Conservation (phyloP, 2,329 filamentous ascomycete genomes). For the Aureobasidium sp. region DNA sequence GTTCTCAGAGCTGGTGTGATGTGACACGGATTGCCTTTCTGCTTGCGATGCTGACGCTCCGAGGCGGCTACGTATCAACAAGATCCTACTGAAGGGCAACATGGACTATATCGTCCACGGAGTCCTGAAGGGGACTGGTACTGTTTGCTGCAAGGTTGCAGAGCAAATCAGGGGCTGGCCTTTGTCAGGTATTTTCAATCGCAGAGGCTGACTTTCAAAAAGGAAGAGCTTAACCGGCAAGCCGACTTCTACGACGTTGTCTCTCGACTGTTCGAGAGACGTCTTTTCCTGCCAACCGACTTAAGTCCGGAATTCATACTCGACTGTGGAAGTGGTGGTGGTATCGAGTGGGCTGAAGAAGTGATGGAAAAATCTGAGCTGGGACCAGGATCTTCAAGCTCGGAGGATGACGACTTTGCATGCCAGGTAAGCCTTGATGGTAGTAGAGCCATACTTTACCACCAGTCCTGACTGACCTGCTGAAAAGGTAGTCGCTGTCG, state of each 20-base stretch:
- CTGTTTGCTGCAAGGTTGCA: neutral
- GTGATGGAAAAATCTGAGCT: slow-evolving; percentile 26
- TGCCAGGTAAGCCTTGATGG: slow-evolving; percentile 14
- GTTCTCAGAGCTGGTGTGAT: neutral
- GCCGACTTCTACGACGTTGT: slow-evolving; percentile 23
- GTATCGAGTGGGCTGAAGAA: slow-evolving; percentile 25
- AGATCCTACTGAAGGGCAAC: neutral
- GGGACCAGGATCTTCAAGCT: slow-evolving; percentile 10
- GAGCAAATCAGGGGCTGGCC: neutral
- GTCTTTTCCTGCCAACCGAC: slow-evolving; percentile 18
- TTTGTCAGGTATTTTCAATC: neutral
- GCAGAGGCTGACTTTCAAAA: slow-evolving; percentile 12
- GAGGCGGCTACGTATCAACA: neutral
- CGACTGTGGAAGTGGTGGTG: slow-evolving; percentile 26
- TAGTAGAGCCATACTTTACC: neutral
- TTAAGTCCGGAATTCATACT: slow-evolving; percentile 21
- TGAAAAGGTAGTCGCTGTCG: slow-evolving; percentile 24
- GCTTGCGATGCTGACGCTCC: neutral
- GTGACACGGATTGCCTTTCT: neutral
- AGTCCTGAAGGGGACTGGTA: neutral
- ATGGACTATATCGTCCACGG: neutral
- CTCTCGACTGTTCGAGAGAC: slow-evolving; percentile 18
- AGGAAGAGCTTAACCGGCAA: slow-evolving; percentile 22
- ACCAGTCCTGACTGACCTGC: neutral
- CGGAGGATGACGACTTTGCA: slow-evolving; percentile 1